Conservation (phyloP, 768 basidiomycete genomes). For the Suillus clintonianus region DNA sequence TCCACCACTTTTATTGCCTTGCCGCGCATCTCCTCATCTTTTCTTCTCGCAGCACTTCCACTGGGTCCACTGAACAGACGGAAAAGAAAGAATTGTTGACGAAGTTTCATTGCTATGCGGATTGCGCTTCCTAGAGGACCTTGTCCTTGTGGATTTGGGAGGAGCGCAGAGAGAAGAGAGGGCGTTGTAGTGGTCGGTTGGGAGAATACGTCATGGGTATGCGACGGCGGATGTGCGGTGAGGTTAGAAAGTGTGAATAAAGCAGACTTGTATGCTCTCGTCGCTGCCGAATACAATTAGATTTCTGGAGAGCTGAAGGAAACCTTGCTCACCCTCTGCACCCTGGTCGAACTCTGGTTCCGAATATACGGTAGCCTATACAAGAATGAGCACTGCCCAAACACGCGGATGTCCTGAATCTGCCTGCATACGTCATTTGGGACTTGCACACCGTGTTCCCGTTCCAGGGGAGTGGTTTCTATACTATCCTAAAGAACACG, state of each 20-base stretch:
- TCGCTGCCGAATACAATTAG: slow-evolving; percentile 42
- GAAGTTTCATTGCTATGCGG: slow-evolving; percentile 67
- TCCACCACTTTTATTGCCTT: slow-evolving; percentile 84
- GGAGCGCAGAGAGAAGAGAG: slow-evolving; percentile 62
- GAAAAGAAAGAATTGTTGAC: slow-evolving; percentile 57
- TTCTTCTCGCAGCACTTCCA: slow-evolving; percentile 45
- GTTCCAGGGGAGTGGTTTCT: neutral
- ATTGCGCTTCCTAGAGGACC: slow-evolving; percentile 72
- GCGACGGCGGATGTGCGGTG: slow-evolving; percentile 57
- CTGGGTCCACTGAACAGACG: slow-evolving; percentile 44
- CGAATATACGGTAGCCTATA: slow-evolving; percentile 13
- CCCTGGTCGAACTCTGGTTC: slow-evolving; percentile 41
- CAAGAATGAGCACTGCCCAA: neutral
- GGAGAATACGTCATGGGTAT: slow-evolving; percentile 51
- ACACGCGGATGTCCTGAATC: neutral
- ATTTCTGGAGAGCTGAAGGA: neutral
- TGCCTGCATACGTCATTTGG: neutral
- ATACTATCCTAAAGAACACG: neutral
- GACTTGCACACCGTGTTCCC: neutral
- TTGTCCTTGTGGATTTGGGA: slow-evolving; percentile 75
- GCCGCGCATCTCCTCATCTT: slow-evolving; percentile 65
- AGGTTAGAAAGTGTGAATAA: slow-evolving; percentile 65
- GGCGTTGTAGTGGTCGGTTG: slow-evolving; percentile 38
- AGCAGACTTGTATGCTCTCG: slow-evolving; percentile 77
- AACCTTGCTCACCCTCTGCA: slow-evolving; percentile 48